Evolutionary conservation across 2,329 filamentous ascomycete species (phyloP), one percentile per base, ranked within the genome.

Genomic region (Ascomycota sp.): DNA sequence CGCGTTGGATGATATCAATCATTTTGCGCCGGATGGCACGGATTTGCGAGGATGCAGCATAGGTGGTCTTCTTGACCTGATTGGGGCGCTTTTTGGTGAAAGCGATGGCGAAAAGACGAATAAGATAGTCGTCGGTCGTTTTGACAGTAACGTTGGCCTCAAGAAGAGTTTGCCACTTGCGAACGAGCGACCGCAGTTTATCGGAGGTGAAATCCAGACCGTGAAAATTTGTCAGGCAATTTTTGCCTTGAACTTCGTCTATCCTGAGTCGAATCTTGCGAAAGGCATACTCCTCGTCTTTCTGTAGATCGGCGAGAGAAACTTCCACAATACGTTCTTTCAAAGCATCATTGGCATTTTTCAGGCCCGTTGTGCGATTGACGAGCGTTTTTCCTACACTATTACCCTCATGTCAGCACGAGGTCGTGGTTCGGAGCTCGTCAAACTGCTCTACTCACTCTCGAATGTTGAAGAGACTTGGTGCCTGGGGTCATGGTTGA

Each of bases 61-160:
- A 98, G 57, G 89, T 98, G 52, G 89, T 98, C 80, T 95, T 98
- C 80, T 93, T 93, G 71, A 98, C 86, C 73, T 98, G 89, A 72
- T 95, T 98, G 50, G 82, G 83, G 55, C 89, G 78, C 62, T 83
- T 74, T 79, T 95, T 95, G 63, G 89, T 98, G 73, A 98, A 98
- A 49, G 81, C 89, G 48, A 98, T 98, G 59, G 82, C 82, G 69
- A 98, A 98, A 48, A 98, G 76, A 52, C 89, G 82, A 64, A 98
- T 74, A 57, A 95, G 85, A 71, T 98, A 95, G 65, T 98, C 89
- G 57, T 98, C 89, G 57, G 89, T 95, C 51, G 89, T 95, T 80
- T 95, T 95, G 70, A 98, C 85, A 44, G 91, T 93, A 54, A 95
- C 75, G 62, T 98, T 98, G 69, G 89, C 89, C 75, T 98, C 89